These are phyloP conservation scores for Calcarisporium arbuscula DNA, from an alignment of 2,329 filamentous ascomycete species.

Conservation along the genomic window DNA sequence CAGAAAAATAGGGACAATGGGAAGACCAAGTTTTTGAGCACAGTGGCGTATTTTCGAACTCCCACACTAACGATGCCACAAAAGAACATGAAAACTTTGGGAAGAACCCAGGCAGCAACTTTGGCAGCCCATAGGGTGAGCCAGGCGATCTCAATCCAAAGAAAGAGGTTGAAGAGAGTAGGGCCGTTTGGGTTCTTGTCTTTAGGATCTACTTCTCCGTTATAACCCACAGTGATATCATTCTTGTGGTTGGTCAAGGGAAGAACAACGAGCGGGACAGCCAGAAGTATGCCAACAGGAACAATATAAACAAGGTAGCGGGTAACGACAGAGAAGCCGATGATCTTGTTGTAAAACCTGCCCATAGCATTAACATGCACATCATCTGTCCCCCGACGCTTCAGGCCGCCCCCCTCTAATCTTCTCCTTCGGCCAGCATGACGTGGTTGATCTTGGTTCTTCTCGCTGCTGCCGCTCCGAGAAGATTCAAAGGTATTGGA, in stretches of 20 bases:
- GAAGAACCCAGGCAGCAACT: conserved; percentile 54
- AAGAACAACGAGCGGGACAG: conserved; percentile 54
- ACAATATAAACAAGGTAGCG: conserved; percentile 64
- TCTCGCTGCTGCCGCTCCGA: conserved; percentile 36
- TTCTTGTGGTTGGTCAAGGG: conserved; percentile 33
- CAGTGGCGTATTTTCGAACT: conserved; percentile 63
- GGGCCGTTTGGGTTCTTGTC: conserved; percentile 29
- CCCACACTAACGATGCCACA: conserved; percentile 63
- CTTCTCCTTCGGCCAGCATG: conserved; percentile 44
- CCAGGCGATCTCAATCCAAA: conserved; percentile 67
- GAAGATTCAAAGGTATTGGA: conserved; percentile 28
- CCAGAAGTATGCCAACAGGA: conserved; percentile 55
- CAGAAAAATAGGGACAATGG: conserved; percentile 64
- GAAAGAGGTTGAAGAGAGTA: conserved; percentile 54
- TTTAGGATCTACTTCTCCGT: no score
- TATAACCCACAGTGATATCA: conserved; percentile 31
- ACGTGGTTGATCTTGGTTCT: conserved; percentile 31
- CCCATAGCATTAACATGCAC: conserved; percentile 59
- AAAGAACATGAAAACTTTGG: conserved; percentile 60
- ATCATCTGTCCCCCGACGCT: conserved; percentile 42
- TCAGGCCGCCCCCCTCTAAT: conserved; percentile 30
- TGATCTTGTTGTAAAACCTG: conserved; percentile 56
- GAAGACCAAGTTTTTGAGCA: conserved; percentile 58
- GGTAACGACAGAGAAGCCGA: conserved; percentile 56
- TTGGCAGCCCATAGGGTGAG: conserved; percentile 61